Conservation (phyloP, 225 moss, liverwort and hornwort species). For the Sphagnum tenellum region DNA sequence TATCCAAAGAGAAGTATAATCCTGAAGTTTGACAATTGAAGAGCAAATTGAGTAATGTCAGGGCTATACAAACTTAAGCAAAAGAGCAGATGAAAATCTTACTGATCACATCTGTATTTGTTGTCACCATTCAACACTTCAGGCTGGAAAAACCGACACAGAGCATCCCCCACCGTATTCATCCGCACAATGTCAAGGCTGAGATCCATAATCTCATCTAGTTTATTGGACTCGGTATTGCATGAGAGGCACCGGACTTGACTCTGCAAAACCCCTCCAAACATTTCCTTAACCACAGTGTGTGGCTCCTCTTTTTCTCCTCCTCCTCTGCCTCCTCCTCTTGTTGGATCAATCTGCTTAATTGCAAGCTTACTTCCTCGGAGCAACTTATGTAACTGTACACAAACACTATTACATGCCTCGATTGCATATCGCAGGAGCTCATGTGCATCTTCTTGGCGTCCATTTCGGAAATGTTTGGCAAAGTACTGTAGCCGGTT, state of each 20-base stretch:
- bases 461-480: constrained; percentile 71
- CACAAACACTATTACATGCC: constrained; percentile 68
- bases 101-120: constrained; percentile 73
- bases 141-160: constrained; percentile 72
- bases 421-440: constrained; percentile 76
- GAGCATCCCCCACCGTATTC: constrained; percentile 44
- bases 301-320: constrained; percentile 64
- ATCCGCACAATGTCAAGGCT: constrained; percentile 66
- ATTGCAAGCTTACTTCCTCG: constrained; percentile 20
- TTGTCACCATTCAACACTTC: constrained; percentile 77
- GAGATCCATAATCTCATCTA: constrained; percentile 79
- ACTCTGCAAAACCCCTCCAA: constrained; percentile 70
- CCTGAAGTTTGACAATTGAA: too few relatives aligned
- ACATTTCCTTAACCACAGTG: constrained; percentile 70
- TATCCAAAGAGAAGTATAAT: too few relatives aligned
- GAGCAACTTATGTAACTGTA: constrained; percentile 55
- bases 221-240: constrained; percentile 63
- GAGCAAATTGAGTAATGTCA: too few relatives aligned
- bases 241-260: constrained; percentile 69
- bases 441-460: constrained; percentile 83
- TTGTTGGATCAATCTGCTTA: constrained; percentile 38
- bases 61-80: too few relatives aligned
- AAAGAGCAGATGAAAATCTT: constrained; percentile 9
- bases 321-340: too few relatives aligned
- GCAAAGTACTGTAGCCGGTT: constrained; percentile 64